phyloP scores from a whole-genome alignment of 495 filamentous ascomycete genomes.

The Podospora pseudocomata region DNA sequence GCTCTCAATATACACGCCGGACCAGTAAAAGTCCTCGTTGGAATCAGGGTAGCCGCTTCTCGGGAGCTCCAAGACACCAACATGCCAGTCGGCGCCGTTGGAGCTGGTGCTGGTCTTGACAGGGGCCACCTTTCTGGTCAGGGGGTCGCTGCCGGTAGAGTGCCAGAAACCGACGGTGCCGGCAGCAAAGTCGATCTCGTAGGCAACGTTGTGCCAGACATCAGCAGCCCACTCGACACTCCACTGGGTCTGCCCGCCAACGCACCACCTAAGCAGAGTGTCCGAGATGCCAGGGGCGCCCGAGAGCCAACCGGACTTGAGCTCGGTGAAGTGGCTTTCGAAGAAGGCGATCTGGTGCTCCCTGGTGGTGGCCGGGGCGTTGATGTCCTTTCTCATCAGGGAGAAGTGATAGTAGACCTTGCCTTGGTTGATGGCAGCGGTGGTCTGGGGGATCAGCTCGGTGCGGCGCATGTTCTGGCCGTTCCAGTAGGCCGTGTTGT shows the following conservation, averaged over 20 bases:
- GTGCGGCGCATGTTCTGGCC: constrained; percentile 55
- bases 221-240: constrained; percentile 48
- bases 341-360: constrained; percentile 79
- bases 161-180: constrained; percentile 66
- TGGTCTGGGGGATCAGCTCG: constrained; percentile 68
- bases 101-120: constrained; percentile 57
- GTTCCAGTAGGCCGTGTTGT: constrained; percentile 59
- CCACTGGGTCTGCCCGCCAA: constrained; percentile 43
- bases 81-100: constrained; percentile 73
- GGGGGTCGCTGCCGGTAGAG: constrained; percentile 54
- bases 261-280: constrained; percentile 41
- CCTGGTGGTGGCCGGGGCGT: constrained; percentile 55
- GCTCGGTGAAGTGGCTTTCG: constrained; percentile 71
- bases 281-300: constrained; percentile 55
- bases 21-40: constrained; percentile 67
- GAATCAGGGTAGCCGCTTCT: constrained; percentile 52
- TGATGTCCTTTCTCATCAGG: constrained; percentile 54
- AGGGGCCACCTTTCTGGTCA: constrained; percentile 54
- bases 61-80: constrained; percentile 67
- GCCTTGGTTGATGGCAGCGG: constrained; percentile 56
- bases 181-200: constrained; percentile 60
- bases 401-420: constrained; percentile 69
- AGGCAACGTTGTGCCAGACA: constrained; percentile 77
- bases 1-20: constrained; percentile 69
- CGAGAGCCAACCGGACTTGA: constrained; percentile 65